Evolutionary conservation across 1,284 basidiomycete genomes (phyloP).

Genomic region (Cryptococcus hybrid): DNA sequence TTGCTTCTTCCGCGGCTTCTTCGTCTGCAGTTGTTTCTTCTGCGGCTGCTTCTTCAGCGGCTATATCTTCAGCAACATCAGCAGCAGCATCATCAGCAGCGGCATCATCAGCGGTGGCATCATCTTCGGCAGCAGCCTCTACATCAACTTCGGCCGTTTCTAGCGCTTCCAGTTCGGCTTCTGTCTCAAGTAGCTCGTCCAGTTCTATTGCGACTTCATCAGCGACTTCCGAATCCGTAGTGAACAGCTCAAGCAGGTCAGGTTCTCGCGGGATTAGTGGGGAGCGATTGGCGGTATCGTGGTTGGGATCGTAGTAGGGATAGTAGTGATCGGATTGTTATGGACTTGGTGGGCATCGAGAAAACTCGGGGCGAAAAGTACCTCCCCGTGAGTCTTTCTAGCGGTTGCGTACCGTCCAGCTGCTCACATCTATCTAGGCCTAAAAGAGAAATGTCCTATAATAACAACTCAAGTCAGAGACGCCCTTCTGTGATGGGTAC

Average conservation of each 20-base stretch:
- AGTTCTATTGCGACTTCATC: background rate
- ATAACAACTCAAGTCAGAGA: background rate
- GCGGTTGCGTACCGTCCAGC: background rate
- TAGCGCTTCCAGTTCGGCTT: slow-evolving; percentile 1
- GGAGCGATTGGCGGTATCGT: slow-evolving; percentile 47
- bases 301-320: slow-evolving; percentile 36
- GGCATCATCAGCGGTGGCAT: background rate
- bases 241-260: background rate
- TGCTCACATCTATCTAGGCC: slow-evolving; percentile 17
- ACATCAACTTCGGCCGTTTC: background rate
- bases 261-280: slow-evolving; percentile 8
- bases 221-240: background rate
- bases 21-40: background rate
- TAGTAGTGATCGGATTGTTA: slow-evolving; percentile 26
- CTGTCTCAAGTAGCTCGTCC: background rate
- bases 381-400: slow-evolving; percentile 42
- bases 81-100: background rate
- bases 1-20: background rate
- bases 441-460: slow-evolving; percentile 31
- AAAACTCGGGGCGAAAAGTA: slow-evolving; percentile 32
- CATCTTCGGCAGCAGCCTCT: background rate
- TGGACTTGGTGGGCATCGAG: slow-evolving; percentile 27
- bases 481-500: no score
- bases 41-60: background rate
- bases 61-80: background rate